These are phyloP conservation scores for Didymella lethalis DNA, from an alignment of 2,329 filamentous ascomycete species.

Conservation along the genomic window DNA sequence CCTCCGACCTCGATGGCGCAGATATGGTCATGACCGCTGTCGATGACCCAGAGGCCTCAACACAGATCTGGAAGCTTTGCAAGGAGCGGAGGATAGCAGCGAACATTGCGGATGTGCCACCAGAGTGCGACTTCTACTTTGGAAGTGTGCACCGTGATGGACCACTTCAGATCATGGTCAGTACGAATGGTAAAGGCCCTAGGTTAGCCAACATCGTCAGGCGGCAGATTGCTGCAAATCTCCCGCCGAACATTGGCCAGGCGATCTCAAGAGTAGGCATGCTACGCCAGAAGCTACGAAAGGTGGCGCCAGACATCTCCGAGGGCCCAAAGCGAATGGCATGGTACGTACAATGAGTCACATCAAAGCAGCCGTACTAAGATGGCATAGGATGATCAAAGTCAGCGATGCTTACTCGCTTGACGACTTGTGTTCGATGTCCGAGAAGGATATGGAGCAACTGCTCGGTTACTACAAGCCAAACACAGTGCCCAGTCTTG, in stretches of 20 bases:
- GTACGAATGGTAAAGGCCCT: constrained; percentile 95
- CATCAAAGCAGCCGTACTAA: constrained; percentile 35
- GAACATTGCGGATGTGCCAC: constrained; percentile 95
- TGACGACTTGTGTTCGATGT: constrained; percentile 83
- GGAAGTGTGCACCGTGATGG: constrained; percentile 94
- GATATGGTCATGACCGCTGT: constrained; percentile 94
- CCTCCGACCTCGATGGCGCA: constrained; percentile 79
- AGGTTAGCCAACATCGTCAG: constrained; percentile 87
- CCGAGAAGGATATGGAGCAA: constrained; percentile 80
- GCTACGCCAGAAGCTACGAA: constrained; percentile 79
- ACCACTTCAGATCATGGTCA: constrained; percentile 97
- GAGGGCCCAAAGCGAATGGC: constrained; percentile 89
- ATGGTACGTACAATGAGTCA: constrained; percentile 64
- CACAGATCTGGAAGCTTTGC: constrained; percentile 91
- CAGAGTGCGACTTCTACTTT: constrained; percentile 99
- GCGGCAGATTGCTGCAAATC: constrained; percentile 75
- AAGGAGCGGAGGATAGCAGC: constrained; percentile 83
- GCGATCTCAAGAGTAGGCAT: constrained; percentile 86
- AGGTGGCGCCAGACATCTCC: constrained; percentile 73
- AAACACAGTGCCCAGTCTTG: constrained; percentile 54
- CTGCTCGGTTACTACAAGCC: constrained; percentile 77
- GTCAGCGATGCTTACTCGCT: constrained; percentile 88
- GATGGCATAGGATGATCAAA: constrained; percentile 76
- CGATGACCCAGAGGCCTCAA: constrained; percentile 91
- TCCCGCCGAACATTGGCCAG: constrained; percentile 82